phyloP scores from a whole-genome alignment of 768 basidiomycete species.

The Xanthoconium stramineum region DNA sequence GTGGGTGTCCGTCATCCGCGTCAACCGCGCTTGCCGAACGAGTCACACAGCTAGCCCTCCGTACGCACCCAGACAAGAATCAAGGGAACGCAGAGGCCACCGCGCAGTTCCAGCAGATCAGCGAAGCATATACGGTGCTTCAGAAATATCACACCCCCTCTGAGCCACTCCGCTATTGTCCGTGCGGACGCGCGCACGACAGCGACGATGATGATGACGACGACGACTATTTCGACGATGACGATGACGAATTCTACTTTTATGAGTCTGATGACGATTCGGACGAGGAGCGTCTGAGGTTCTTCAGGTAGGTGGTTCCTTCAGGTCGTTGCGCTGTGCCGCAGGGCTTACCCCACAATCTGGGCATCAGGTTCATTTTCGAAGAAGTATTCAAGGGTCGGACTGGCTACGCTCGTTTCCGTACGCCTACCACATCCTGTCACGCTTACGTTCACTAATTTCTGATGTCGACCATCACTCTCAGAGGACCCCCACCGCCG shows the following conservation, averaged over 20 bases:
- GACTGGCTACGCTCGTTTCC: constrained; percentile 21
- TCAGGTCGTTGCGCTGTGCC: neutral
- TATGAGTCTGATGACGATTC: constrained; percentile 32
- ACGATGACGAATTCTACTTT: constrained; percentile 29
- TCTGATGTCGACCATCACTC: constrained; percentile 2
- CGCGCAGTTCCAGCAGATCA: constrained; percentile 62
- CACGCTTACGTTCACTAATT: constrained; percentile 8
- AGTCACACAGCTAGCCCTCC: constrained; percentile 50
- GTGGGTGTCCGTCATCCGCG: constrained; percentile 31
- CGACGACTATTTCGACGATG: constrained; percentile 28
- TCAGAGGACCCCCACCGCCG: constrained; percentile 21
- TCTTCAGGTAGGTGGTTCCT: constrained; percentile 41
- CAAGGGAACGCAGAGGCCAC: constrained; percentile 63
- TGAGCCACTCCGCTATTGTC: constrained; percentile 18
- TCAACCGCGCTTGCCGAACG: neutral
- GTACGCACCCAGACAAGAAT: constrained; percentile 78
- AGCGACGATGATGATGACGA: constrained; percentile 42
- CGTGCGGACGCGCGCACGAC: constrained; percentile 25
- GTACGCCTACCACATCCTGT: constrained; percentile 26
- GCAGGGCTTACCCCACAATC: constrained; percentile 2
- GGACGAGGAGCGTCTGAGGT: constrained; percentile 34
- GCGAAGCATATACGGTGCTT: constrained; percentile 65
- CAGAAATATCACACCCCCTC: constrained; percentile 46
- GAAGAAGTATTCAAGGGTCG: constrained; percentile 43
- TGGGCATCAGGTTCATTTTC: constrained; percentile 43